These are phyloP conservation scores for Fibroporia radiculosa DNA, from an alignment of 768 basidiomycete species.

Conservation along the genomic window DNA sequence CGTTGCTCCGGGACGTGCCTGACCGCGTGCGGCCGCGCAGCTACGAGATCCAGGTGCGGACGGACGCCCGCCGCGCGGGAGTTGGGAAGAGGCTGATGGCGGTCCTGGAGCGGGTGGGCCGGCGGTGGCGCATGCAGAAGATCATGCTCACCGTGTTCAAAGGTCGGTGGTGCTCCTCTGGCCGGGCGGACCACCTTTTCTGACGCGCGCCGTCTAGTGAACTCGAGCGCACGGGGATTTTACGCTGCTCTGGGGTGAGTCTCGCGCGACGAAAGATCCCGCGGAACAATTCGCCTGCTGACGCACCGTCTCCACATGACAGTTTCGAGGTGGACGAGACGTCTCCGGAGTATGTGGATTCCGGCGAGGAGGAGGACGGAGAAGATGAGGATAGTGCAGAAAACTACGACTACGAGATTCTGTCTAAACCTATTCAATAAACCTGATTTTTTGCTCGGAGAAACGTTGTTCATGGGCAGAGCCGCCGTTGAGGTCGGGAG, in stretches of 20 bases:
- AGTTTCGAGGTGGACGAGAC: conserved; percentile 49
- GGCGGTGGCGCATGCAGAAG: conserved; percentile 53
- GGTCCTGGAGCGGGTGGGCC: conserved; percentile 41
- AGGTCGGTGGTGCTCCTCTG: conserved; percentile 41
- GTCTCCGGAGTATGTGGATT: conserved; percentile 36
- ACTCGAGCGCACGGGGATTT: conserved; percentile 38
- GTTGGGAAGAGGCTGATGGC: conserved; percentile 51
- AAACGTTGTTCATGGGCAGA: neutral
- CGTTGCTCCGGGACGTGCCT: neutral
- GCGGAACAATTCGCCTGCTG: too few species aligned
- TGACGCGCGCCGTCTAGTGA: conserved; percentile 27
- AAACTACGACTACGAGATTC: conserved; percentile 30
- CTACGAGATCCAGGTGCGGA: conserved; percentile 68
- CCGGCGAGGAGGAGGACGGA: conserved; percentile 6
- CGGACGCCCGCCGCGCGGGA: conserved; percentile 38
- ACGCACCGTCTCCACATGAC: too few species aligned
- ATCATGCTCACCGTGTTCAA: conserved; percentile 71
- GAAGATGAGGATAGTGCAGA: conserved; percentile 23
- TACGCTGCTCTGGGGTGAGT: conserved; percentile 50
- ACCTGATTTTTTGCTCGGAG: neutral
- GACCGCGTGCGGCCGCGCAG: conserved; percentile 26
- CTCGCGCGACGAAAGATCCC: too few species aligned
- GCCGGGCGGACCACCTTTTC: neutral
- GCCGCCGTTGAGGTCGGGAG: neutral
- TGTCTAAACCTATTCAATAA: conserved; percentile 22